Percentiles rank a stretch among this genome's conserved stretches.
phyloP scores from a whole-genome alignment of 129 eudicot genomes.

The Helichrysum umbraculigerum region DNA sequence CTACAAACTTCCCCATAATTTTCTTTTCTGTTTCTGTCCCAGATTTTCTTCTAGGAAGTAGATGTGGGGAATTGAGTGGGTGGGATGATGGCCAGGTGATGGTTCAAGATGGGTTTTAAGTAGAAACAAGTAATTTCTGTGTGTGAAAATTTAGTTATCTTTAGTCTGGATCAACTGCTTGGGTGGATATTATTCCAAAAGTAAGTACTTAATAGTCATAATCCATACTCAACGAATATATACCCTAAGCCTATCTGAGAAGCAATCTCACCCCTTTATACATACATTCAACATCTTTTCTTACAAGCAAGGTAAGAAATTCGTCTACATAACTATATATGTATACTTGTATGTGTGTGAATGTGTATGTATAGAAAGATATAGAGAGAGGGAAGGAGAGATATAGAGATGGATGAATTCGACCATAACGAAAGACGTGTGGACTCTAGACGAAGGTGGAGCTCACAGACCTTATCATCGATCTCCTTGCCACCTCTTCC shows the following conservation, averaged over 20 bases:
- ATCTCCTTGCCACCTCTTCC: conserved; percentile 64
- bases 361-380: background rate
- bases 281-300: conserved; percentile 12
- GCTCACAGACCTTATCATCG: conserved; percentile 35
- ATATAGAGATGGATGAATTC: conserved; percentile 42
- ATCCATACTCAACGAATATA: conserved; percentile 67
- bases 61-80: too few relatives aligned
- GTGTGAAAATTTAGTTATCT: conserved; percentile 1
- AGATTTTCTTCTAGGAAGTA: too few relatives aligned
- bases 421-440: conserved; percentile 38
- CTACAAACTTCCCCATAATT: background rate
- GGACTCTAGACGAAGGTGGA: conserved; percentile 61
- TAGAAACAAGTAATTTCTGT: background rate
- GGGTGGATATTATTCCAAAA: conserved; percentile 44
- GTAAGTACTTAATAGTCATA: conserved; percentile 33
- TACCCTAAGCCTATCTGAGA: conserved; percentile 38
- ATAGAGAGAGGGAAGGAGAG: background rate
- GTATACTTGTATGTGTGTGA: background rate
- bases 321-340: background rate
- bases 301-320: conserved; percentile 15
- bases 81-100: too few relatives aligned
- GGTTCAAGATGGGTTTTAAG: too few relatives aligned
- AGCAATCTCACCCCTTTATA: conserved; percentile 27
- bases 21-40: too few relatives aligned
- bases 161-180: conserved; percentile 35